Conservation (phyloP, 1,139 yeast genomes). For the Lodderomyces metapsilosis region DNA sequence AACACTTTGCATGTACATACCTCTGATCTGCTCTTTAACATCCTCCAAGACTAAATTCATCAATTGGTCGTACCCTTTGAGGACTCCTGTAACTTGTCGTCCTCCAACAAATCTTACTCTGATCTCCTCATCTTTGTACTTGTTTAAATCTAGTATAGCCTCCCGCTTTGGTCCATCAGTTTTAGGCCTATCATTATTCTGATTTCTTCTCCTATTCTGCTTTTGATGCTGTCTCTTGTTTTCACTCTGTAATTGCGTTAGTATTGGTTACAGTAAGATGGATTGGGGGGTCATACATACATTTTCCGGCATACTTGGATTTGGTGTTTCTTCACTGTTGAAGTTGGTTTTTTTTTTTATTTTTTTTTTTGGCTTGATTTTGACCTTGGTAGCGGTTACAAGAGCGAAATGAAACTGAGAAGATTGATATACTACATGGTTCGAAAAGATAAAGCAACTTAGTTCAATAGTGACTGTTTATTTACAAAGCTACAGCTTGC, state of each 20-base stretch:
- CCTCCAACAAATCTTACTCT: conserved; percentile 89
- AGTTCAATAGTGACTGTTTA: too few relatives aligned
- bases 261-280: neutral
- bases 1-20: conserved; percentile 27
- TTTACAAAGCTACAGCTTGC: neutral
- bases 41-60: conserved; percentile 92
- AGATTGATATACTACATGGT: too few relatives aligned
- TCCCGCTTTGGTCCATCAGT: conserved; percentile 83
- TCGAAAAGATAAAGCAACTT: too few relatives aligned
- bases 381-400: neutral
- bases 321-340: neutral
- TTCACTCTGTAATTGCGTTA: conserved; percentile 3
- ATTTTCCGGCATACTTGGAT: neutral
- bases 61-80: conserved; percentile 89
- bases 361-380: neutral
- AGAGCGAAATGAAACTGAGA: neutral
- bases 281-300: neutral
- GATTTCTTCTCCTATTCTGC: conserved; percentile 12
- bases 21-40: conserved; percentile 66
- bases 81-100: conserved; percentile 68
- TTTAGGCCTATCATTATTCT: conserved; percentile 30
- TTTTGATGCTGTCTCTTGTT: conserved; percentile 5
- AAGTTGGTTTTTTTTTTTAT: neutral
- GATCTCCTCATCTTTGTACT: conserved; percentile 70
- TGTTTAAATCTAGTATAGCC: conserved; percentile 80